Evolutionary conservation across 805 yeast genomes (phyloP), one percentile per base, ranked within the genome.

Genomic region (Wickerhamomyces bisporus): DNA sequence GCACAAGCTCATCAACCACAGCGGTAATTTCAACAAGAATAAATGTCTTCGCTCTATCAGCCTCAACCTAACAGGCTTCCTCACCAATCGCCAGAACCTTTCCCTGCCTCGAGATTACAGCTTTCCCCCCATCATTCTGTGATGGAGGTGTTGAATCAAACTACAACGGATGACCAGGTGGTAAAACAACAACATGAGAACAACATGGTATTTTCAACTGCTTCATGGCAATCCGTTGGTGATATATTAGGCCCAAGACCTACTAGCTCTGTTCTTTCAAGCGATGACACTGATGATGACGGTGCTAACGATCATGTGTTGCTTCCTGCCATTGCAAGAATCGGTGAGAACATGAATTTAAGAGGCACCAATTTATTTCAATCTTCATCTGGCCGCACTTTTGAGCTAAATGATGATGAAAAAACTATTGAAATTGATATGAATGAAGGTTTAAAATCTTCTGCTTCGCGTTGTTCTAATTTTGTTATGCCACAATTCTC

Each of bases 241-340:
- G 44, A 43, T 19, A 30, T 33, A 14, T 26, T 46, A 13, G 39
- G 44, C 2, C 42, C 55, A 11, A 41, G 60, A 30, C 58, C 60
- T 11, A 52, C 55, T 1, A 51, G 57, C 31, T 55, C 60, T 3
- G 60, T 55, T 0, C 35, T 55, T 6, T 55, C 60, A 3, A 43
- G 49, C 5, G 50, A 55, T 10, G 59, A 54, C 29, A 50, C 52
- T 1, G 57, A 52, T 26, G 59, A 54, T n/a, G 55, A 52, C n/a
- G 44, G 43, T 23, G 13, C 30, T 15, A 26, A 25, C 12, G 20
- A 31, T 14, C 30, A 35, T 15, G 29, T 28, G 3, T 16, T 38
- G 10, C 28, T n/a, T 9, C 18, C 33, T n/a, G 21, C 9, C 1
- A 14, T 29, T 12, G 26, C 23, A 20, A 10, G 12, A 21, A 10